Conservation (phyloP, 805 yeast species). For the Kodamaea restingae region DNA sequence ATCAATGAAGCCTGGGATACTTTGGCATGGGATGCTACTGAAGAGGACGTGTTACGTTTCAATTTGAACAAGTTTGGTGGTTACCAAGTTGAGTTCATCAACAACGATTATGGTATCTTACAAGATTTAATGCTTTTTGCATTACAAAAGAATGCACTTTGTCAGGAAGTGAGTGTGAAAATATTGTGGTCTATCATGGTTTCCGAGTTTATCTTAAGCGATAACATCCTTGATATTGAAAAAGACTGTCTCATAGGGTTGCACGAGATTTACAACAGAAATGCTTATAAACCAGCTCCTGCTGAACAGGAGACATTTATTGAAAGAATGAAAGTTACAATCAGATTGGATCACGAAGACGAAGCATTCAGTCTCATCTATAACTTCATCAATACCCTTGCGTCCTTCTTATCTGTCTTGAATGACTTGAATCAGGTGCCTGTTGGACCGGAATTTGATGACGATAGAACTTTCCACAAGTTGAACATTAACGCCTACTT, state of each 20-base stretch:
- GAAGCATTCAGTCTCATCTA: slow-evolving; percentile 51
- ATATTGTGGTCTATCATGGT: slow-evolving; percentile 69
- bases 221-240: slow-evolving; percentile 55
- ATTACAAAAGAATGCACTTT: slow-evolving; percentile 58
- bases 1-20: slow-evolving; percentile 67
- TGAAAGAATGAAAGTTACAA: slow-evolving; percentile 44
- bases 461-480: slow-evolving; percentile 78
- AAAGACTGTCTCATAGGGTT: slow-evolving; percentile 60
- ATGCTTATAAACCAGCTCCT: slow-evolving; percentile 52
- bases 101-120: slow-evolving; percentile 54
- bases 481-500: slow-evolving; percentile 72
- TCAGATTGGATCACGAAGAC: slow-evolving; percentile 59
- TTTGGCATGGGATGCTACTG: slow-evolving; percentile 59
- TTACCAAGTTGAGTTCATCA: slow-evolving; percentile 61
- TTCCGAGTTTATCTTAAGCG: slow-evolving; percentile 60
- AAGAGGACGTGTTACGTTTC: slow-evolving; percentile 53
- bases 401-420: slow-evolving; percentile 60
- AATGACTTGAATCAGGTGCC: slow-evolving; percentile 73
- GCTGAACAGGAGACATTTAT: slow-evolving; percentile 54
- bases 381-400: slow-evolving; percentile 49
- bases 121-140: slow-evolving; percentile 64
- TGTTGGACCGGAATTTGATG: slow-evolving; percentile 76
- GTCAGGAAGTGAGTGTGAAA: slow-evolving; percentile 60
- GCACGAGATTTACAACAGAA: slow-evolving; percentile 58
- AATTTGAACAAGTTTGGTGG: slow-evolving; percentile 64